These are phyloP conservation scores for Scheffersomyces ergatensis DNA, from an alignment of 805 yeast species.

Conservation along the genomic window DNA sequence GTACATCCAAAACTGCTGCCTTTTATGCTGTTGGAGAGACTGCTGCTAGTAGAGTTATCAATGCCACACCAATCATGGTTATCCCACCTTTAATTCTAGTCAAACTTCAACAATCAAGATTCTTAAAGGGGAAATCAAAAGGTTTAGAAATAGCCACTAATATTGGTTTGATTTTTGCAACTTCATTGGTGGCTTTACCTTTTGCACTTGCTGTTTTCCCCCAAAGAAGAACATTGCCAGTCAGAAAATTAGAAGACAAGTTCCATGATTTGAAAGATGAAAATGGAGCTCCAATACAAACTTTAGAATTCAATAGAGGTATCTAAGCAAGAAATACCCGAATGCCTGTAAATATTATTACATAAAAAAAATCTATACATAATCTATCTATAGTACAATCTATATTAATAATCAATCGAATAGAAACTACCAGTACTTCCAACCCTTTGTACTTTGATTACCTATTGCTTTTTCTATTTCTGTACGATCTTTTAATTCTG, in stretches of 20 bases:
- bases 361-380: neutral
- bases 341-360: neutral
- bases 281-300: slow-evolving; percentile 53
- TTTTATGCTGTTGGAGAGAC: slow-evolving; percentile 94
- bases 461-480: slow-evolving; percentile 51
- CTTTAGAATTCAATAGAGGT: slow-evolving; percentile 90
- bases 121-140: slow-evolving; percentile 66
- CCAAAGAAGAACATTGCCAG: slow-evolving; percentile 67
- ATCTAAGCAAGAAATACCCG: slow-evolving; percentile 54
- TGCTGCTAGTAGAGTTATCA: slow-evolving; percentile 89
- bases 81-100: slow-evolving; percentile 87
- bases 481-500: slow-evolving; percentile 35
- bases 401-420: neutral
- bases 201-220: slow-evolving; percentile 97
- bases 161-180: slow-evolving; percentile 78
- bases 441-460: slow-evolving; percentile 36
- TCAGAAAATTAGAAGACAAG: slow-evolving; percentile 59
- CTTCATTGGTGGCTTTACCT: slow-evolving; percentile 86
- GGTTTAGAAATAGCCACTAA: slow-evolving; percentile 69
- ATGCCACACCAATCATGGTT: slow-evolving; percentile 97
- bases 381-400: neutral
- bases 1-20: slow-evolving; percentile 83
- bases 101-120: slow-evolving; percentile 62
- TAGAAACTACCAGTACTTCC: slow-evolving; percentile 59
- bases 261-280: slow-evolving; percentile 61